These are phyloP conservation scores for Yamadazyma buinensis DNA, from an alignment of 1,139 yeast genomes.

Conservation along the genomic window DNA sequence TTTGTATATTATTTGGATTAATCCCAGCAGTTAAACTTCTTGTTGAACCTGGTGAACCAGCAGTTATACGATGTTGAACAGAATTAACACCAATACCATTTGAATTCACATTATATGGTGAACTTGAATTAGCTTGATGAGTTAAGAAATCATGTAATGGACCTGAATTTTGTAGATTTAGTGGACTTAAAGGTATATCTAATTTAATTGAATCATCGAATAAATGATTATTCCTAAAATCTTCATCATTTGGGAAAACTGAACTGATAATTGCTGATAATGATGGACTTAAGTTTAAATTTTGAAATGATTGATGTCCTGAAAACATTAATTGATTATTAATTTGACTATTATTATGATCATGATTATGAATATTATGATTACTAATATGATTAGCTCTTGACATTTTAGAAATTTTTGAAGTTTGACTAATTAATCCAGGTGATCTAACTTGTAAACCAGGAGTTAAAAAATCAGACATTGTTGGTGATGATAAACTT, in stretches of 20 bases:
- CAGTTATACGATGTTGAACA: conserved; percentile 2
- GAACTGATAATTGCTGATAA: conserved; percentile 40
- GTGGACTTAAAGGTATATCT: conserved; percentile 31
- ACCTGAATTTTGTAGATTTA: conserved; percentile 19
- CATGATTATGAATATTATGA: neutral
- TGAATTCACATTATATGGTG: no score
- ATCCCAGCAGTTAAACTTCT: neutral
- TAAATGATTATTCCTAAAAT: conserved; percentile 9
- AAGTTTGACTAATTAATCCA: conserved; percentile 3
- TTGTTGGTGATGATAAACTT: conserved; percentile 19
- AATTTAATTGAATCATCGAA: conserved; percentile 13
- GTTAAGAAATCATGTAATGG: conserved; percentile 8
- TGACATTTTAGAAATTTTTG: conserved; percentile 4
- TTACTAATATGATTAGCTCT: neutral
- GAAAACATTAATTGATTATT: conserved; percentile 3
- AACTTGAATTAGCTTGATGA: no score
- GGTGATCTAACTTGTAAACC: conserved; percentile 10
- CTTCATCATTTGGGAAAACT: conserved; percentile 38
- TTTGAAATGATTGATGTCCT: conserved; percentile 9
- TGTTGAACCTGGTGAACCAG: neutral
- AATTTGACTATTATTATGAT: neutral
- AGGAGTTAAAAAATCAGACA: conserved; percentile 17
- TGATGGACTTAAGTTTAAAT: conserved; percentile 35
- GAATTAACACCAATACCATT: neutral
- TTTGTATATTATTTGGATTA: conserved; percentile 5